Evolutionary conservation across 306 rosid species (phyloP).

Genomic region (Sesbania bispinosa): DNA sequence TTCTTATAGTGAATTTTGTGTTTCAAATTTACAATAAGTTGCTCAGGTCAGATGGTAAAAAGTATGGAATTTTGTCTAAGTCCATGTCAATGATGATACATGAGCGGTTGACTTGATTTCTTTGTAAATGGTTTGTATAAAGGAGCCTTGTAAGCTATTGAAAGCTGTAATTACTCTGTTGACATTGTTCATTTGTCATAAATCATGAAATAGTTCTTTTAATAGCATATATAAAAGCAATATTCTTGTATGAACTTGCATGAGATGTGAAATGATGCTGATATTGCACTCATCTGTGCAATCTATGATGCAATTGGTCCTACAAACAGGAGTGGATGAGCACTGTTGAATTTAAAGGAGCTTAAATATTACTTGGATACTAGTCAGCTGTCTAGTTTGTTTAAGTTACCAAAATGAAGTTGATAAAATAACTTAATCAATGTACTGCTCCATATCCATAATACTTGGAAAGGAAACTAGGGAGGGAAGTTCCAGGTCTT

Average conservation of each 20-base stretch:
- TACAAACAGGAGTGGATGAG: not conserved
- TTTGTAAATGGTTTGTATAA: conserved; percentile 13
- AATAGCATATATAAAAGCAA: not conserved
- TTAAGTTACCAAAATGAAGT: conserved; percentile 1
- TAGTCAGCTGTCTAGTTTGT: not conserved
- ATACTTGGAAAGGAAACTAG: no score
- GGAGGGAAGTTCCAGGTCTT: no score
- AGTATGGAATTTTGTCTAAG: not conserved
- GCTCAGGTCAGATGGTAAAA: conserved; percentile 10
- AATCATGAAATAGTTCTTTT: not conserved
- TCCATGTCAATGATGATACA: conserved; percentile 14
- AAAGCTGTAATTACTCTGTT: conserved; percentile 12
- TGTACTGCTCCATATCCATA: no score
- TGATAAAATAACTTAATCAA: not conserved
- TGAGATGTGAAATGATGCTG: conserved; percentile 4
- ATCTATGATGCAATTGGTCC: conserved; percentile 6
- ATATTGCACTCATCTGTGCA: no score
- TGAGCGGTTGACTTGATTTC: conserved; percentile 3
- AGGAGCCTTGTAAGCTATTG: conserved; percentile 6
- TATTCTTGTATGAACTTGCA: conserved; percentile 2
- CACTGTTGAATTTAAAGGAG: not conserved
- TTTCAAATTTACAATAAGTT: conserved; percentile 4
- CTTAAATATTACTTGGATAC: conserved; percentile 5
- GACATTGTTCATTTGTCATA: not conserved
- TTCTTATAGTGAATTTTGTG: conserved; percentile 33